These are phyloP conservation scores for Balansia obtecta DNA, from an alignment of 2,329 filamentous ascomycete species.

Conservation along the genomic window DNA sequence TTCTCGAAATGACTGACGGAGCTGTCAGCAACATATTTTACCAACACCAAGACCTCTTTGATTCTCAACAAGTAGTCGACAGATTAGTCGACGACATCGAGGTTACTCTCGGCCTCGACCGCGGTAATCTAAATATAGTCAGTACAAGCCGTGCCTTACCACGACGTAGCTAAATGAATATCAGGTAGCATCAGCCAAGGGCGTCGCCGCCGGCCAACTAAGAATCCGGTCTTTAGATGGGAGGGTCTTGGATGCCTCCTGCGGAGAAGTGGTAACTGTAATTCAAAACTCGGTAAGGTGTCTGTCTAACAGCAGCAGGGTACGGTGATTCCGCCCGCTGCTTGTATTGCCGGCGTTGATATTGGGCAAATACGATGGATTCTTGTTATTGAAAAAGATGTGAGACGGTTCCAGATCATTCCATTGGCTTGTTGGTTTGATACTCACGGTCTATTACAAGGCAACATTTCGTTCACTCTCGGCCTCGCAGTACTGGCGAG, in stretches of 20 bases:
- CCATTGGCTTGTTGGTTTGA: neutral
- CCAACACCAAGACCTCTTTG: constrained; percentile 59
- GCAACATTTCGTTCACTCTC: constrained; percentile 63
- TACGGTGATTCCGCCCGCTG: constrained; percentile 43
- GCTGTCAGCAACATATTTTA: constrained; percentile 63
- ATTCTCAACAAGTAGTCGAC: constrained; percentile 56
- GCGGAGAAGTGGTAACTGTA: constrained; percentile 16
- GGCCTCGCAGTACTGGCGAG: constrained; percentile 40
- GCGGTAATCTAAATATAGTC: constrained; percentile 60
- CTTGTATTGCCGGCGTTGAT: constrained; percentile 36
- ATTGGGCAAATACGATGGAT: constrained; percentile 47
- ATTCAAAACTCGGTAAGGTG: neutral
- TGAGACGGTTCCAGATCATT: constrained; percentile 14
- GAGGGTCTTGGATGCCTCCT: constrained; percentile 21
- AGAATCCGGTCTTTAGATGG: constrained; percentile 32
- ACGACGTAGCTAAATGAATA: constrained; percentile 1
- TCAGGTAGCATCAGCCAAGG: constrained; percentile 63
- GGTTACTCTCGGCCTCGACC: constrained; percentile 50
- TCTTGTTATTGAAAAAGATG: constrained; percentile 71
- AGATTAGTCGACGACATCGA: constrained; percentile 63
- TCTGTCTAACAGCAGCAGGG: constrained; percentile 32
- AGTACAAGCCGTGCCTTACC: constrained; percentile 12
- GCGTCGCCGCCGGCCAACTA: constrained; percentile 51
- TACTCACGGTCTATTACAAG: constrained; percentile 24
- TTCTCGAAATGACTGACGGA: neutral